phyloP scores from a whole-genome alignment of 192 early-diverging fungal genomes.

The Irineochytrium annulatum region DNA sequence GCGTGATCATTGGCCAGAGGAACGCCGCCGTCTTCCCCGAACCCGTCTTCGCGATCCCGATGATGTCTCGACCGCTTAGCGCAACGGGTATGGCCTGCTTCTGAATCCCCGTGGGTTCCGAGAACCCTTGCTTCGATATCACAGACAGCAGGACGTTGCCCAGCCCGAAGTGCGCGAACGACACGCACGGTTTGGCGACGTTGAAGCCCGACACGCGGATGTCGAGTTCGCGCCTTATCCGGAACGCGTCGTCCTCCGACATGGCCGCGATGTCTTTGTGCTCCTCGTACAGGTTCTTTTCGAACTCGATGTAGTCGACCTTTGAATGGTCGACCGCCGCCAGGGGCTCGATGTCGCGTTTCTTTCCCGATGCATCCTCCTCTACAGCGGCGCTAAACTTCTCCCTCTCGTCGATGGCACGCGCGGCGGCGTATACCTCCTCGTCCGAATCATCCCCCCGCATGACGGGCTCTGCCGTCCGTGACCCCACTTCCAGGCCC shows the following conservation, averaged over 20 bases:
- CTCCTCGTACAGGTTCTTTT: slow-evolving; percentile 76
- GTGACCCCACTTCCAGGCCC: slow-evolving; percentile 70
- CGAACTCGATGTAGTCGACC: slow-evolving; percentile 65
- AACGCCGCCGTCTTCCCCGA: slow-evolving; percentile 86
- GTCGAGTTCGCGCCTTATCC: slow-evolving; percentile 56
- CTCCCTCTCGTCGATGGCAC: slow-evolving; percentile 45
- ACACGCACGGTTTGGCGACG: slow-evolving; percentile 69
- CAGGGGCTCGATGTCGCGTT: slow-evolving; percentile 68
- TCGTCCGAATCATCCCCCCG: slow-evolving; percentile 64
- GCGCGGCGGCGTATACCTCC: slow-evolving; percentile 78
- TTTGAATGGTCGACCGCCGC: slow-evolving; percentile 59
- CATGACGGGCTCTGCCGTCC: too few species aligned
- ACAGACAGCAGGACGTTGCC: slow-evolving; percentile 61
- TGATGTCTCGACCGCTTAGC: slow-evolving; percentile 72
- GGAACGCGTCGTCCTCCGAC: slow-evolving; percentile 44
- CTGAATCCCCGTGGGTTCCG: slow-evolving; percentile 73
- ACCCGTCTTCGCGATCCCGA: slow-evolving; percentile 82
- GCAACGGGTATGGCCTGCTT: slow-evolving; percentile 73
- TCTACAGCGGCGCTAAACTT: slow-evolving; percentile 17
- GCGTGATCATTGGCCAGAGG: slow-evolving; percentile 76
- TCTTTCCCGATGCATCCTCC: slow-evolving; percentile 29
- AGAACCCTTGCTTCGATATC: slow-evolving; percentile 63
- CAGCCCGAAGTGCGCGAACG: slow-evolving; percentile 83
- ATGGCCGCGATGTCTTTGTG: slow-evolving; percentile 70
- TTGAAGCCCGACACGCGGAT: slow-evolving; percentile 64